These are phyloP conservation scores for Adansonia gregorii DNA, from an alignment of 441 rosid species.

Conservation along the genomic window DNA sequence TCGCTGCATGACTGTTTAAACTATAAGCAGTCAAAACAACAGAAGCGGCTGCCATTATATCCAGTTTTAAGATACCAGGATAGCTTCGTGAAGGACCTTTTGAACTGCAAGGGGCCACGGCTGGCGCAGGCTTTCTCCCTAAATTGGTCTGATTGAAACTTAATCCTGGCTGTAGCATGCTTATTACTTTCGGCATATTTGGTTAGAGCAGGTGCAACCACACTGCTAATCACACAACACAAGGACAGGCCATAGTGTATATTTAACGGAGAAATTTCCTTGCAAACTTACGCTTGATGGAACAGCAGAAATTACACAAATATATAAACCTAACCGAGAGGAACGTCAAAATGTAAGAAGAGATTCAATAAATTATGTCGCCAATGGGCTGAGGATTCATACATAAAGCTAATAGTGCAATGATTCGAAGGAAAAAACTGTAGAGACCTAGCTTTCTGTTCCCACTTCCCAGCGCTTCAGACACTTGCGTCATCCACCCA, in stretches of 20 bases:
- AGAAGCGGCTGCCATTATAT: slow-evolving; percentile 45
- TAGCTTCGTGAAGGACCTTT: slow-evolving; percentile 53
- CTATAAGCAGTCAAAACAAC: slow-evolving; percentile 36
- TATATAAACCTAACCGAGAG: not conserved
- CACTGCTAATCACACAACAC: slow-evolving; percentile 37
- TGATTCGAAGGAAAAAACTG: not conserved
- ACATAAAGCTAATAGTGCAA: slow-evolving; percentile 21
- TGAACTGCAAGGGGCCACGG: slow-evolving; percentile 42
- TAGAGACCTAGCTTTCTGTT: slow-evolving; percentile 20
- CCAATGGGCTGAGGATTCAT: slow-evolving; percentile 25
- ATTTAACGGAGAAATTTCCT: not conserved
- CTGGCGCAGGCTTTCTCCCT: slow-evolving; percentile 48
- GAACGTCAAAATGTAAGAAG: not conserved
- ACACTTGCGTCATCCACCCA: slow-evolving; percentile 19
- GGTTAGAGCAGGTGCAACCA: slow-evolving; percentile 34
- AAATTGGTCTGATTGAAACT: slow-evolving; percentile 45
- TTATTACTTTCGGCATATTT: slow-evolving; percentile 35
- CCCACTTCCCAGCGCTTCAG: not conserved
- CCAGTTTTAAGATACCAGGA: slow-evolving; percentile 44
- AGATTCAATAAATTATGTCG: not conserved
- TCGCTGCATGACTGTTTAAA: slow-evolving; percentile 11
- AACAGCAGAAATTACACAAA: not conserved
- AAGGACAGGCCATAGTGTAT: slow-evolving; percentile 24
- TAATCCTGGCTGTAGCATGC: slow-evolving; percentile 36
- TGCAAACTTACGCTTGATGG: not conserved